phyloP scores from a whole-genome alignment of 108 stramenopile species.

The Nitzschia sp. region DNA sequence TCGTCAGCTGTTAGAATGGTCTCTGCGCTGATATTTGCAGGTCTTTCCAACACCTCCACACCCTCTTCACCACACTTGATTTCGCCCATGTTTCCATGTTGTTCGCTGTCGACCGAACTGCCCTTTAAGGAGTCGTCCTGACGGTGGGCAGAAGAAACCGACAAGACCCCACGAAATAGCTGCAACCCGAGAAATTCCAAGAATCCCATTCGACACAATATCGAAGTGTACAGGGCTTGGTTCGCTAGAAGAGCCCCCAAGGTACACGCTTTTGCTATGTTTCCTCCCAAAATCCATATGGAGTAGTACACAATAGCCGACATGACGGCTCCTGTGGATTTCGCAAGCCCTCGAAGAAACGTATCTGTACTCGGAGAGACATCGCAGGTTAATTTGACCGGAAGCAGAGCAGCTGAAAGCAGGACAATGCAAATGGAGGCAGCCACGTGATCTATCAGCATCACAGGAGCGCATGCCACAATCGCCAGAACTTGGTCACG shows the following conservation, averaged over 20 bases:
- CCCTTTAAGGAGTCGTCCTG: too few relatives aligned
- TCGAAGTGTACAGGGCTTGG: constrained; percentile 8
- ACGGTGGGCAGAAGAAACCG: background rate
- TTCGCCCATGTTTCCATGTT: too few relatives aligned
- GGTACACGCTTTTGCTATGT: background rate
- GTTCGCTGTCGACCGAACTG: too few relatives aligned
- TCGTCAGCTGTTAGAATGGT: too few relatives aligned
- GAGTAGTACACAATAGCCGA: constrained; percentile 11
- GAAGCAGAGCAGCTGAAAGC: background rate
- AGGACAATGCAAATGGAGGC: background rate
- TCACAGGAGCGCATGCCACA: background rate
- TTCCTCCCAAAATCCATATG: background rate
- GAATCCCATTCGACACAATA: constrained; percentile 6
- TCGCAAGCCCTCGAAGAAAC: constrained; percentile 1
- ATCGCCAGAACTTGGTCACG: background rate
- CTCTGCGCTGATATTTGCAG: too few relatives aligned
- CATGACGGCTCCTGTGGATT: constrained; percentile 2
- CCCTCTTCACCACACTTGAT: too few relatives aligned
- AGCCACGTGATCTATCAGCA: constrained; percentile 5
- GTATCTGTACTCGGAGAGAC: background rate
- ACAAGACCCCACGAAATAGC: constrained; percentile 1
- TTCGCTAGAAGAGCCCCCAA: background rate
- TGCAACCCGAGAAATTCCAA: constrained; percentile 3
- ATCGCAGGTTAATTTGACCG: background rate
- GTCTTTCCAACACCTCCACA: too few relatives aligned